Conservation (phyloP, 148 eudicot species). For the Hydrangea macrophylla region DNA sequence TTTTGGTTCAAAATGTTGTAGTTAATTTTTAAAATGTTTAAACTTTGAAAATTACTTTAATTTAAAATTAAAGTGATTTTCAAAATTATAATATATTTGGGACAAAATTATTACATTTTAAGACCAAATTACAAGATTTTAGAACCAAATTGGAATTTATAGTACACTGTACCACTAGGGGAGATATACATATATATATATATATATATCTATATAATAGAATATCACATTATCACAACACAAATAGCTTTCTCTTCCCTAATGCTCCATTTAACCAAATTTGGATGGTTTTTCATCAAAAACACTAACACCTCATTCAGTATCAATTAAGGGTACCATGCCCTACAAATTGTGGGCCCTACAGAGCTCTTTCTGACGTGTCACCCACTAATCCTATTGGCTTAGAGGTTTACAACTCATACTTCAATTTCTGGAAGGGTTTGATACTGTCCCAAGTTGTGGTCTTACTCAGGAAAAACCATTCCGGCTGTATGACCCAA, state of each 20-base stretch:
- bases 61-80: too few species aligned
- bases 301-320: background rate
- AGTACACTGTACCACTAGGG: too few species aligned
- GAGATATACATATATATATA: too few species aligned
- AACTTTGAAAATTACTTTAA: too few species aligned
- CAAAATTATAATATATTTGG: too few species aligned
- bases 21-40: too few species aligned
- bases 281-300: background rate
- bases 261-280: background rate
- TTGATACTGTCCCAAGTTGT: background rate
- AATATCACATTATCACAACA: background rate
- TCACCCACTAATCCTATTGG: constrained; percentile 17
- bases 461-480: background rate
- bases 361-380: constrained; percentile 1
- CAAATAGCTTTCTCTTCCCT: background rate
- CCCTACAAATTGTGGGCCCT: background rate
- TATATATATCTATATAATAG: too few species aligned
- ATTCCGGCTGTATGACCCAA: background rate
- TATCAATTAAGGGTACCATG: background rate
- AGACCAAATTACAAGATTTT: too few species aligned
- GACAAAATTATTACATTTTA: too few species aligned
- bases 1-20: too few species aligned
- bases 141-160: too few species aligned
- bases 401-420: constrained; percentile 17
- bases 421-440: background rate